Base-by-base conservation (phyloP, 352 stramenopile genomes). In the Peronospora tabacina region DNA sequence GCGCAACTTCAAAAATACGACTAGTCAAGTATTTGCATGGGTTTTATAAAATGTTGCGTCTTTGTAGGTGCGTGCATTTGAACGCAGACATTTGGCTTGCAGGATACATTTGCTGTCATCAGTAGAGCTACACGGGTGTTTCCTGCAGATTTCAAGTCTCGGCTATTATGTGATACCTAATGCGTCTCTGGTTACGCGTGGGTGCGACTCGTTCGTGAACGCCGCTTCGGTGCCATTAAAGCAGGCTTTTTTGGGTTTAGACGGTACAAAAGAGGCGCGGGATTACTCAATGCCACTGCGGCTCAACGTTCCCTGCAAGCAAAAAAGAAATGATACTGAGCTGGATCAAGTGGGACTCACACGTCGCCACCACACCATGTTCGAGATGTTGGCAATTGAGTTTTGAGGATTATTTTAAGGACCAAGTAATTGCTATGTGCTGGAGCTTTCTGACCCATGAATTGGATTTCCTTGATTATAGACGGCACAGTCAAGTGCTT, bases 321-420 rank as follows among this genome's bases (percentile, higher is more conserved):
- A 5, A 95, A 95, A n/a, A 38, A 95, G 96, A 42, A 99, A 99
- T 70, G 94, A 99, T 73, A 98, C 98, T 67, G 96, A 98, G 70
- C 70, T 99, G 38, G 96, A 99, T 54, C 94, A 99, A 66, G 96
- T 99, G 7, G 94, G 94, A 17, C 93, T 97, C 66, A 95, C 96
- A 53, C 80, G 96, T 2, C 96, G 97, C 49, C 96, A 99, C 78
- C 96, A 99, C 62, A 99, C 95, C 39, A 97, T 98, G 68, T 99
- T 99, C 63, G 95, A 98, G 72, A 99, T 99, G 96, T 74, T 99
- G 20, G 96, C 98, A 98, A 62, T 99, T 96, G 76, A 96, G 77
- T 42, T 98, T 99, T 62, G 95, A 95, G 35, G 88, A 97, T 66
- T 99, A 98, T 72, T 98, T 98, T 68, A 98, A 98, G 61, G 75